Conservation (phyloP, 1,139 yeast species). For the Saccharomyces uvarum region DNA sequence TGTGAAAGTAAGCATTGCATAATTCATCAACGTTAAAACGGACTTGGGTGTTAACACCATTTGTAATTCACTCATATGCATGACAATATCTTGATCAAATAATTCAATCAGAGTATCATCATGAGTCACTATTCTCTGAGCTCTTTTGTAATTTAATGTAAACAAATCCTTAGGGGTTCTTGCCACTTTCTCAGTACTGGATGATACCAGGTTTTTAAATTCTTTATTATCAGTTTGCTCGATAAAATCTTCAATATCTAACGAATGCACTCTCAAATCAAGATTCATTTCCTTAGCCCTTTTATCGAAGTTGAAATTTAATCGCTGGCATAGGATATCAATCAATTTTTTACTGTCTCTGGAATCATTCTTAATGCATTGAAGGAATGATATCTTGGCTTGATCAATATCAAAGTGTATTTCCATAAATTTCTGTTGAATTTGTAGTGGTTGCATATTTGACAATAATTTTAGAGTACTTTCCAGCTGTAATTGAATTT, state of each 20-base stretch:
- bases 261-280: slow-evolving; percentile 54
- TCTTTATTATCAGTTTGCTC: slow-evolving; percentile 58
- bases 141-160: slow-evolving; percentile 51
- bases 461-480: slow-evolving; percentile 15
- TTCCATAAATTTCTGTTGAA: slow-evolving; percentile 60
- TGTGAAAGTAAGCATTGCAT: slow-evolving; percentile 77
- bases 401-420: slow-evolving; percentile 59
- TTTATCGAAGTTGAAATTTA: slow-evolving; percentile 53
- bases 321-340: slow-evolving; percentile 62
- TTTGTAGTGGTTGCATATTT: slow-evolving; percentile 21
- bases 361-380: slow-evolving; percentile 58
- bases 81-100: slow-evolving; percentile 68
- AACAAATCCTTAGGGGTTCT: slow-evolving; percentile 45
- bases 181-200: slow-evolving; percentile 40
- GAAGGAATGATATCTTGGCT: slow-evolving; percentile 54
- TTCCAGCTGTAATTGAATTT: slow-evolving; percentile 17
- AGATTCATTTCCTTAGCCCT: slow-evolving; percentile 59
- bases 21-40: slow-evolving; percentile 69
- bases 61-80: slow-evolving; percentile 73
- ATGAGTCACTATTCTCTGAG: slow-evolving; percentile 54
- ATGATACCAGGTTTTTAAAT: slow-evolving; percentile 62
- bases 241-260: slow-evolving; percentile 68
- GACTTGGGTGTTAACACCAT: slow-evolving; percentile 74
- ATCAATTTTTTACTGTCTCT: slow-evolving; percentile 61
- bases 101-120: slow-evolving; percentile 53